These are phyloP conservation scores for Aspergillus bridgeri DNA, from an alignment of 495 filamentous ascomycete species.

Conservation along the genomic window DNA sequence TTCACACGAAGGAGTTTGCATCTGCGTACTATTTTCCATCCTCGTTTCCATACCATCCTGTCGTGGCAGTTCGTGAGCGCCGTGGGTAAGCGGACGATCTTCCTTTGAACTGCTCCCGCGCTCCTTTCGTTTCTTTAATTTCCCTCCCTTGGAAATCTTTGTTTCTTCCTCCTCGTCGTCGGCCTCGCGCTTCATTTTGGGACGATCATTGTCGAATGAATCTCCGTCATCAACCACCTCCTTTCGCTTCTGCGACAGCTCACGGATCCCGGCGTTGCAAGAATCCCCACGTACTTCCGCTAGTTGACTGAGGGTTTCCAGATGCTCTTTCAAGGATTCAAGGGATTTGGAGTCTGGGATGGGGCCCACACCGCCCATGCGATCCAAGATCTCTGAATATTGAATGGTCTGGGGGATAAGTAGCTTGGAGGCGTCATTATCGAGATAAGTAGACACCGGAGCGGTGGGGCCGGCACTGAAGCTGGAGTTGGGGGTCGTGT, in stretches of 20 bases:
- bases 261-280: constrained; percentile 71
- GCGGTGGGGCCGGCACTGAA: constrained; percentile 46
- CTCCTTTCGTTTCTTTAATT: constrained; percentile 53
- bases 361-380: constrained; percentile 55
- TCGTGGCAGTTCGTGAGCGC: constrained; percentile 61
- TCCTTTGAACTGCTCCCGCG: constrained; percentile 45
- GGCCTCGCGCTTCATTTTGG: constrained; percentile 49
- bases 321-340: constrained; percentile 61
- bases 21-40: constrained; percentile 58
- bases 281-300: constrained; percentile 59
- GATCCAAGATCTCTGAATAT: constrained; percentile 72
- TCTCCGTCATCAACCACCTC: constrained; percentile 53
- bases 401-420: constrained; percentile 53
- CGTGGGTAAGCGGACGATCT: constrained; percentile 57
- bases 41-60: constrained; percentile 60
- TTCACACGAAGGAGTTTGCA: not conserved
- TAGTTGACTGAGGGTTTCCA: constrained; percentile 61
- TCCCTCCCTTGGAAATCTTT: constrained; percentile 40
- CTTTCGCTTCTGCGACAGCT: constrained; percentile 62
- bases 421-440: constrained; percentile 64
- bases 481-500: constrained; percentile 73
- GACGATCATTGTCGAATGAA: constrained; percentile 38
- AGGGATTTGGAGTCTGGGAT: constrained; percentile 76
- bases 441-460: constrained; percentile 51
- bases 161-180: constrained; percentile 54